Evolutionary conservation across 139 green algal genomes (phyloP).

Genomic region (Asterochloris sp.): DNA sequence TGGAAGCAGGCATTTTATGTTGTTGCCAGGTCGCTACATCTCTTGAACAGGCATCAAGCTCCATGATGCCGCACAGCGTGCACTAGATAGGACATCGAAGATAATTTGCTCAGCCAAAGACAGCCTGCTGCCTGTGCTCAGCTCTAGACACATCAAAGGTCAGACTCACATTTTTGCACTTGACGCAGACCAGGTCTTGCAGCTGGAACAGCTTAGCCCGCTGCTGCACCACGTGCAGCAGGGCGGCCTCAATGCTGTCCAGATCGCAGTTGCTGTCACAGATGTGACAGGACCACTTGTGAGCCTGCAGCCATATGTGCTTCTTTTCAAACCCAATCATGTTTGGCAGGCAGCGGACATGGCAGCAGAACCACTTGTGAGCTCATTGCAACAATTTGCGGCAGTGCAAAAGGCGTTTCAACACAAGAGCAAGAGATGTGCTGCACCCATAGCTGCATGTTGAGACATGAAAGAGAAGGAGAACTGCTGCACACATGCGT

Average conservation of each 20-base stretch:
- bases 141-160: background rate
- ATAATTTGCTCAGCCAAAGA: background rate
- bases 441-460: background rate
- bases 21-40: background rate
- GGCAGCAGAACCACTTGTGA: background rate
- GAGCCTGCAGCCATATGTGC: slow-evolving; percentile 10
- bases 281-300: slow-evolving; percentile 41
- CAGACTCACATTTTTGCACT: slow-evolving; percentile 58
- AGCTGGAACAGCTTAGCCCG: slow-evolving; percentile 66
- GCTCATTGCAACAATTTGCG: background rate
- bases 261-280: slow-evolving; percentile 62
- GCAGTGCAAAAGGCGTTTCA: background rate
- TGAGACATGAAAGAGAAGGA: background rate
- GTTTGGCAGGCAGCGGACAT: background rate
- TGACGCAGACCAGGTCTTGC: slow-evolving; percentile 83
- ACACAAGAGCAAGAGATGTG: background rate
- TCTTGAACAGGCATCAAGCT: background rate
- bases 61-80: background rate
- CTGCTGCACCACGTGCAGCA: slow-evolving; percentile 52
- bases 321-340: background rate
- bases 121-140: background rate
- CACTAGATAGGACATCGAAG: background rate
- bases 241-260: slow-evolving; percentile 58
- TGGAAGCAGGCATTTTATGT: background rate
- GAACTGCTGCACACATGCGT: background rate